phyloP scores from a whole-genome alignment of 495 filamentous ascomycete genomes.

The Aspergillus affinis region DNA sequence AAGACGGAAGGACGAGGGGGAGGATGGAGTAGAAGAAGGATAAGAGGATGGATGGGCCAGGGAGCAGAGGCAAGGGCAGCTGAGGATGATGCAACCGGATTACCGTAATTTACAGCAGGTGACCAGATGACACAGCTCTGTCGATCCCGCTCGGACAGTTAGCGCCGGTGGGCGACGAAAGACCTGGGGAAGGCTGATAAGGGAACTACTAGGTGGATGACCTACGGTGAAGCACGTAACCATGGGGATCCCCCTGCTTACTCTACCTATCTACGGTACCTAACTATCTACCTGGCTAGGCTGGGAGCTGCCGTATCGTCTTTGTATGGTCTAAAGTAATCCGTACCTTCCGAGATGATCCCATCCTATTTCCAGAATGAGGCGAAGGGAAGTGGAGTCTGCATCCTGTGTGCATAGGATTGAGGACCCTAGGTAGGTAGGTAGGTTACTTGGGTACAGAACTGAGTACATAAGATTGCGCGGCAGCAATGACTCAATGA shows the following conservation, averaged over 20 bases:
- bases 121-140: constrained; percentile 28
- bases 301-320: background rate
- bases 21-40: constrained; percentile 43
- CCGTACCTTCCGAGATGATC: background rate
- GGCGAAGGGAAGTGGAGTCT: constrained; percentile 12
- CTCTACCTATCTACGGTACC: background rate
- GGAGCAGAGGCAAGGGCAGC: constrained; percentile 28
- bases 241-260: background rate
- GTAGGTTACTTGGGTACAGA: too few relatives aligned
- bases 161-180: constrained; percentile 14
- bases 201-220: too few relatives aligned
- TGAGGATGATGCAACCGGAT: constrained; percentile 44
- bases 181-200: constrained; percentile 19
- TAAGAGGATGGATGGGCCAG: constrained; percentile 38
- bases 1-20: constrained; percentile 20
- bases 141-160: constrained; percentile 31
- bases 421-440: background rate
- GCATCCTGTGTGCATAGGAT: constrained; percentile 5
- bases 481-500: background rate
- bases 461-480: too few relatives aligned
- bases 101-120: constrained; percentile 32
- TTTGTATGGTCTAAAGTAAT: background rate
- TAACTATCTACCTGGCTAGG: background rate
- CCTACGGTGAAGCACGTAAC: background rate
- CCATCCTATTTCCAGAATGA: background rate